Conservation (phyloP, 768 basidiomycete genomes). For the Lyophyllum atratum region DNA sequence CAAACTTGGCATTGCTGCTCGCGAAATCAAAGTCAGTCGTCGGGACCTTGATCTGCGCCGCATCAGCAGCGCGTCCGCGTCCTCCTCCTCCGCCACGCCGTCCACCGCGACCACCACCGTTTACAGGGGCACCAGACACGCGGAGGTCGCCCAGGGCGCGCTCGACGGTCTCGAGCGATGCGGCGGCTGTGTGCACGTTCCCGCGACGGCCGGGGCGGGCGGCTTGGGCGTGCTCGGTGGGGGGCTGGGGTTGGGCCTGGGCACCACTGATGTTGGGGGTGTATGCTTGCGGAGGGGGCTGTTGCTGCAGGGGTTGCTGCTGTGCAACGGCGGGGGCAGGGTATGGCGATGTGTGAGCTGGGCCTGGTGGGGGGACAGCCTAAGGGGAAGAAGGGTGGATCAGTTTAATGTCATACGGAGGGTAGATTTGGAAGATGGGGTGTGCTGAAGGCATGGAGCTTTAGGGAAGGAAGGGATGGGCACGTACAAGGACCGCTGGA, state of each 20-base stretch:
- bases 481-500: constrained; percentile 68
- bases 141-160: constrained; percentile 55
- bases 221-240: neutral
- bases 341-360: constrained; percentile 12
- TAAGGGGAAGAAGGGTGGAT: neutral
- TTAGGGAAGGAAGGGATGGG: constrained; percentile 12
- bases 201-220: constrained; percentile 22
- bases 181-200: constrained; percentile 71
- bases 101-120: constrained; percentile 13
- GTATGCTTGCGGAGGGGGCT: constrained; percentile 26
- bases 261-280: constrained; percentile 24
- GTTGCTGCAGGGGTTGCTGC: neutral
- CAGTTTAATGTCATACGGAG: neutral
- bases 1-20: constrained; percentile 76
- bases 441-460: no score
- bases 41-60: constrained; percentile 61
- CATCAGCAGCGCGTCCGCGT: constrained; percentile 2
- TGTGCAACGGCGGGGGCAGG: constrained; percentile 4
- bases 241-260: constrained; percentile 24
- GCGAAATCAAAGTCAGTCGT: constrained; percentile 82
- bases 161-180: constrained; percentile 70
- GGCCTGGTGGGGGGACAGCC: constrained; percentile 15
- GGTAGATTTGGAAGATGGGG: neutral
- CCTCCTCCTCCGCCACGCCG: constrained; percentile 26
- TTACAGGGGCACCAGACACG: constrained; percentile 31